phyloP scores from a whole-genome alignment of 257 asterid genomes.

The Craterostigma plantagineum region DNA sequence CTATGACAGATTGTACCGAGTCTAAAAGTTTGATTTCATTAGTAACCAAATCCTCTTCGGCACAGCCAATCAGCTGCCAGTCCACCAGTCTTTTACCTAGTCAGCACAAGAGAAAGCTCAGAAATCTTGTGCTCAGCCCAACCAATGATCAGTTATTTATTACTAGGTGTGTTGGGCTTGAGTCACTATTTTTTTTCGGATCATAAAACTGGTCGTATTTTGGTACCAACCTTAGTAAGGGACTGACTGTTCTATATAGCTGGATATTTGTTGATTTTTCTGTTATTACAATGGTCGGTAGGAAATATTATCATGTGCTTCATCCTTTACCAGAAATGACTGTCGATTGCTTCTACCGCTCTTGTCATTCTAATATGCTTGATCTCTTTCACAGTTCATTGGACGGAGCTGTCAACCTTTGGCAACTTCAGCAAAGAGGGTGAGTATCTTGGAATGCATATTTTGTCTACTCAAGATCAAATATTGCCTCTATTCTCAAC shows the following conservation, averaged over 20 bases:
- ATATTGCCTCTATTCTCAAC: slow-evolving; percentile 1
- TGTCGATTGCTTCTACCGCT: neutral
- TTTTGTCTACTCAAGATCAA: slow-evolving; percentile 7
- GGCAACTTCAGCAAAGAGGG: slow-evolving; percentile 82
- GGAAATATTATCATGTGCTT: too few relatives aligned
- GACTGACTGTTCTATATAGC: too few relatives aligned
- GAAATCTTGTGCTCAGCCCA: slow-evolving; percentile 55
- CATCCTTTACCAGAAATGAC: neutral
- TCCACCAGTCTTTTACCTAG: slow-evolving; percentile 24
- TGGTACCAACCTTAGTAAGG: too few relatives aligned
- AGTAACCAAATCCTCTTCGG: slow-evolving; percentile 31
- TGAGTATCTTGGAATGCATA: too few relatives aligned
- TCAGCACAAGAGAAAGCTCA: slow-evolving; percentile 58
- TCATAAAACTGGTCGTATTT: neutral
- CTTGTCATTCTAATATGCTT: neutral
- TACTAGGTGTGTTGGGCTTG: slow-evolving; percentile 33
- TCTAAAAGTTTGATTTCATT: slow-evolving; percentile 28
- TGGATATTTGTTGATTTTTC: too few relatives aligned
- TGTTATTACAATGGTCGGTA: too few relatives aligned
- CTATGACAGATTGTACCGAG: slow-evolving; percentile 31
- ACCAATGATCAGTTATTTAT: slow-evolving; percentile 47
- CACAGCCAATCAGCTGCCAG: slow-evolving; percentile 23
- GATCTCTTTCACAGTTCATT: slow-evolving; percentile 49
- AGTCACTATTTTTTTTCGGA: slow-evolving; percentile 1
- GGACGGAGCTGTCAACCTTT: slow-evolving; percentile 81